Evolutionary conservation across 106 monocot genomes (phyloP), one percentile per base, ranked within the genome.

Genomic region (Dendrobium chrysotoxum): DNA sequence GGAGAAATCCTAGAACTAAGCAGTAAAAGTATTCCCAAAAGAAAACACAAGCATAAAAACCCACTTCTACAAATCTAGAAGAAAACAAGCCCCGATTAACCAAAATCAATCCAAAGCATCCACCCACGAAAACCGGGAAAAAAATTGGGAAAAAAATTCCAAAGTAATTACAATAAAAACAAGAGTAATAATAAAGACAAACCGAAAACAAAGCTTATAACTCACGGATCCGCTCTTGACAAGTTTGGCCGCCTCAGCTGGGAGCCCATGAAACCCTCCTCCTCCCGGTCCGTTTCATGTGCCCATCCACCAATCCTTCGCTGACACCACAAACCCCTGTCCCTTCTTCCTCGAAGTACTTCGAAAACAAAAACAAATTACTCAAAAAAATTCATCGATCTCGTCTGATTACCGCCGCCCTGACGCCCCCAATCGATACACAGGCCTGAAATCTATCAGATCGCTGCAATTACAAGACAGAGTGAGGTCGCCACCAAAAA

Each of bases 251-350:
- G 57, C 78, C 78, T 85, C 57, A 80, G 44, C 66, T 85, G 85
- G 4, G 85, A 85, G 41, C 88, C 83, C 83, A 88, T 85, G 50
- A 79, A 72, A 53, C 57, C 79, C 77, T 88, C 85, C 77, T 21
- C 26, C 26, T 6, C 58, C 65, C 8, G 4, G 74, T 13, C 20
- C 17, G 41, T 28, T 81, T 54, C 83, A 81, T 64, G 20, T 20
- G 72, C 42, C 77, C 80, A 77, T 77, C 73, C 57, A n/a, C n/a
- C 41, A 42, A 75, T 41, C 64, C 9, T 25, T 65, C 64, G 1
- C 26, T 25, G 1, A 23, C 2, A 1, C 64, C 26, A 6, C 64
- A 50, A 26, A 65, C 25, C 17, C 46, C 18, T 3, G 1, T 65
- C 40, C 58, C 3, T 20, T 64, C n/a, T 10, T 78, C 39, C 40